These are phyloP conservation scores for Cornus suecica DNA, from an alignment of 148 eudicot genomes.

Conservation along the genomic window DNA sequence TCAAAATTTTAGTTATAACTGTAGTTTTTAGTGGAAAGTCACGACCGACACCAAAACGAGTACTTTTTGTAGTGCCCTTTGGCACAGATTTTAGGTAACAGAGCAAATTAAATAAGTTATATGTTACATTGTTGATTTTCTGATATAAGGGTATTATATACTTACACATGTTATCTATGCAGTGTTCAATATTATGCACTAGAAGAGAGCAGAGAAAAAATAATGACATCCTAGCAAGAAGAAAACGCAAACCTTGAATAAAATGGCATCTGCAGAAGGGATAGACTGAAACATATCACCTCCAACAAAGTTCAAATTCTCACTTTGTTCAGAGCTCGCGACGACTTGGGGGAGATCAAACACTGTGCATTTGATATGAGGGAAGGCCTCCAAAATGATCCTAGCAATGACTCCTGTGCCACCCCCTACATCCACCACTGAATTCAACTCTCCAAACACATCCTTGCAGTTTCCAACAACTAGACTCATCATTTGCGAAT, in stretches of 20 bases:
- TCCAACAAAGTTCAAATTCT: conserved; percentile 7
- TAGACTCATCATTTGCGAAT: conserved; percentile 6
- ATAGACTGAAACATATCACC: conserved; percentile 9
- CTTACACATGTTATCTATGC: no score
- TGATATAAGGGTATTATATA: no score
- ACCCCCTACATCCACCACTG: conserved; percentile 8
- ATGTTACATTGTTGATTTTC: no score
- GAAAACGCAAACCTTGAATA: not conserved
- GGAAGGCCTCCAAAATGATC: conserved; percentile 6
- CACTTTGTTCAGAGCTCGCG: not conserved
- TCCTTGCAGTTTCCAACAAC: not conserved
- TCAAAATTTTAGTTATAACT: no score
- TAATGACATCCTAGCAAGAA: no score
- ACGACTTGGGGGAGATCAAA: conserved; percentile 9
- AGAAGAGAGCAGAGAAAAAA: no score
- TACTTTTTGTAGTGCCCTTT: no score
- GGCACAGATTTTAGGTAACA: no score
- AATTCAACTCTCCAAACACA: conserved; percentile 1
- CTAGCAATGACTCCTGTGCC: conserved; percentile 5
- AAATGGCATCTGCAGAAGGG: conserved; percentile 10
- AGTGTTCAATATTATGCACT: no score
- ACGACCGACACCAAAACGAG: no score
- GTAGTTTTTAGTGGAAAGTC: no score
- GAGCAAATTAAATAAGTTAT: no score
- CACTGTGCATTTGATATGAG: conserved; percentile 7